Conservation (phyloP, 208 protist species). For the Naegleria lovaniensis region DNA sequence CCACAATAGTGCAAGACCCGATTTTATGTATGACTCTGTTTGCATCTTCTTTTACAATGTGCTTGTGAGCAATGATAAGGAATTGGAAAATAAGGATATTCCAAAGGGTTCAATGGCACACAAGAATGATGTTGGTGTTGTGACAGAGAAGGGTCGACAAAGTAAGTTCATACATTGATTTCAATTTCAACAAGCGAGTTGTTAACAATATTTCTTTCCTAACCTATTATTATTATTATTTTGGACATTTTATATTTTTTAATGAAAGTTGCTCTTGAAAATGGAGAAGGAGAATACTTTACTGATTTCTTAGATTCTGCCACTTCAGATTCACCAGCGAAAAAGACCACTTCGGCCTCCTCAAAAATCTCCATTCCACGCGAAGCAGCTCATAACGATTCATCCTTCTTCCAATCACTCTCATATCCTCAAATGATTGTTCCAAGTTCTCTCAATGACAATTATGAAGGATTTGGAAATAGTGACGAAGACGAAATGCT, state of each 20-base stretch:
- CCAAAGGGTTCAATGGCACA: slow-evolving; percentile 18
- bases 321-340: background rate
- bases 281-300: background rate
- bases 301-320: background rate
- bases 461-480: background rate
- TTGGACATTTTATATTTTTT: too few relatives aligned
- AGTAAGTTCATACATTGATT: background rate
- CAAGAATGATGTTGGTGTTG: slow-evolving; percentile 14
- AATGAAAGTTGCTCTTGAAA: background rate
- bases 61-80: background rate
- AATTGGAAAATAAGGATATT: background rate
- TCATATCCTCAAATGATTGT: background rate
- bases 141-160: background rate
- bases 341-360: background rate
- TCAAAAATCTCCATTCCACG: background rate
- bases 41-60: slow-evolving; percentile 57
- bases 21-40: slow-evolving; percentile 64
- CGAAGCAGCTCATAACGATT: background rate
- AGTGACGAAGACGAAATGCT: background rate
- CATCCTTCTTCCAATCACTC: background rate
- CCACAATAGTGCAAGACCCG: slow-evolving; percentile 79
- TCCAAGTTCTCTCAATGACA: background rate
- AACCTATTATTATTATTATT: too few relatives aligned
- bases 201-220: too few relatives aligned
- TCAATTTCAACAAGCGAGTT: too few relatives aligned